Evolutionary conservation across 192 early-diverging fungal species (phyloP).

Genomic region (Coemansia sp.): DNA sequence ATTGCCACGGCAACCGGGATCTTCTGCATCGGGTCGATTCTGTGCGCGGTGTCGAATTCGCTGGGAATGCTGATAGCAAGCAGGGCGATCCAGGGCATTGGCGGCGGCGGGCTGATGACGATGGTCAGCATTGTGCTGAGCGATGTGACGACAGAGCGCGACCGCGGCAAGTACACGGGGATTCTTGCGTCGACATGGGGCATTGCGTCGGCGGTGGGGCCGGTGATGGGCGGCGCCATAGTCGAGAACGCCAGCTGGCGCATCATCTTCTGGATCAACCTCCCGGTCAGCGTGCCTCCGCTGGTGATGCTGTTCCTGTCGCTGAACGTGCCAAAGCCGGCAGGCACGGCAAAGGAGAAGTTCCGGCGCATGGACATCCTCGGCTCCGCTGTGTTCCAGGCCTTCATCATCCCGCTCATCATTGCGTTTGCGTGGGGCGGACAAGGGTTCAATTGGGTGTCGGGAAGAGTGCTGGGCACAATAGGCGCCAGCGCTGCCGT

Average conservation of each 20-base stretch:
- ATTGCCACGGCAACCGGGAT: slow-evolving; percentile 54
- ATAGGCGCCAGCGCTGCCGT: slow-evolving; percentile 46
- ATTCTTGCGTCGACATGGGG: slow-evolving; percentile 60
- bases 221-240: slow-evolving; percentile 62
- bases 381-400: slow-evolving; percentile 60
- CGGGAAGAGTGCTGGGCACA: slow-evolving; percentile 61
- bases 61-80: slow-evolving; percentile 69
- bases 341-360: slow-evolving; percentile 50
- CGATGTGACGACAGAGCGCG: slow-evolving; percentile 62
- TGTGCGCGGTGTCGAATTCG: slow-evolving; percentile 58
- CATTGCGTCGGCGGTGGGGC: slow-evolving; percentile 61
- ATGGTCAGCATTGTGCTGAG: slow-evolving; percentile 65
- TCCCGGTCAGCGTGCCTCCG: slow-evolving; percentile 53
- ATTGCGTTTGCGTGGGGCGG: slow-evolving; percentile 81
- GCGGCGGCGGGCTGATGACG: slow-evolving; percentile 69
- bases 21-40: slow-evolving; percentile 59
- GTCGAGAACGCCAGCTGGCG: slow-evolving; percentile 57
- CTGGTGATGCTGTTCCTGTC: slow-evolving; percentile 50
- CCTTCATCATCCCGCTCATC: slow-evolving; percentile 63
- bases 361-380: slow-evolving; percentile 66
- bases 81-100: slow-evolving; percentile 69
- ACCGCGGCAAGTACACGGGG: slow-evolving; percentile 65
- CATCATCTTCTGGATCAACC: slow-evolving; percentile 64
- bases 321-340: slow-evolving; percentile 35
- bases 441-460: slow-evolving; percentile 68